Conservation (phyloP, 2,329 filamentous ascomycete genomes). For the Myriosclerotinia scirpicola region DNA sequence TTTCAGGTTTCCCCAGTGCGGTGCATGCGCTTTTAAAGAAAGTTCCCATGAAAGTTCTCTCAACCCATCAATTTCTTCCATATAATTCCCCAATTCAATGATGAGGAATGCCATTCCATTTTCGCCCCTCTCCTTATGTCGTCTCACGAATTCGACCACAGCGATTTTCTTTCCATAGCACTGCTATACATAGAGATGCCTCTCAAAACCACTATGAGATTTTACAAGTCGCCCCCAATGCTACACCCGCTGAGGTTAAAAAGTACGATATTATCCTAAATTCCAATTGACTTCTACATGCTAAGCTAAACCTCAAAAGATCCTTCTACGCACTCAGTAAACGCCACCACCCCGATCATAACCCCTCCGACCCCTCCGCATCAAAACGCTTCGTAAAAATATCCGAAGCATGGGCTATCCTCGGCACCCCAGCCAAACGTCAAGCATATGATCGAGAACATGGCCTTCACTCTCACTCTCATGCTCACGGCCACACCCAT, state of each 20-base stretch:
- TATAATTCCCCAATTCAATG: constrained; percentile 11
- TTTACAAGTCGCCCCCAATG: constrained; percentile 68
- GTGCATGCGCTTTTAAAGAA: neutral
- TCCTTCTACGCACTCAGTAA: constrained; percentile 92
- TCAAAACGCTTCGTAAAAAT: constrained; percentile 77
- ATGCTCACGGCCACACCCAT: neutral
- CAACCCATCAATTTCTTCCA: neutral
- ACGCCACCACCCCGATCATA: constrained; percentile 87
- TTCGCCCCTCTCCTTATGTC: constrained; percentile 30
- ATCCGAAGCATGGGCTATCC: constrained; percentile 77
- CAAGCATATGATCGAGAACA: constrained; percentile 74
- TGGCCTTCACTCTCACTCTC: constrained; percentile 22
- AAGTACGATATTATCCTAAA: constrained; percentile 52
- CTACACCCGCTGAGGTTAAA: constrained; percentile 78
- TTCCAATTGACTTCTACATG: neutral
- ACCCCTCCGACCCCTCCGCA: constrained; percentile 72
- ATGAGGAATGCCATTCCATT: constrained; percentile 57
- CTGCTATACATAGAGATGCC: constrained; percentile 40
- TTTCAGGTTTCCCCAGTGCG: neutral
- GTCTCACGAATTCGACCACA: constrained; percentile 25
- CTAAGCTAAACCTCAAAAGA: constrained; percentile 42
- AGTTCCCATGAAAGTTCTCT: constrained; percentile 8
- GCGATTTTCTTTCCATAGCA: constrained; percentile 51
- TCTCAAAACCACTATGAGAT: constrained; percentile 74
- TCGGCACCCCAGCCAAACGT: constrained; percentile 72